Base-by-base conservation (phyloP, 371 early-diverging fungal species). In the Actinomucor elegans region DNA sequence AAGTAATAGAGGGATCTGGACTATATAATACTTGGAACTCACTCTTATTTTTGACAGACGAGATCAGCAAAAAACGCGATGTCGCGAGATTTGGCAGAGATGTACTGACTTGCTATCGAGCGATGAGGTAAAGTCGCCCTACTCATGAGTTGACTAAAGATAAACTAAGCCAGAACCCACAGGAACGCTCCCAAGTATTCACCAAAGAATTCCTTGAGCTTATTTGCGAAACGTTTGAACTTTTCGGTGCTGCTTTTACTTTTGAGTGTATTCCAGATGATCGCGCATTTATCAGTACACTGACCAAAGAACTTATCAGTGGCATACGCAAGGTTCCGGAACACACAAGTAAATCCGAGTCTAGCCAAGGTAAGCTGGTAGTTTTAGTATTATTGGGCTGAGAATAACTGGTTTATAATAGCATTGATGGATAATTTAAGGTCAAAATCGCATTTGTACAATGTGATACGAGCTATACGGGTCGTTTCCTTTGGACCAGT, bases 301-400 rank as follows among this genome's bases (percentile, higher is more conserved):
- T 77, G 4, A 64, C 80, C 12, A 71, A 71, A 33, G 61, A 71
- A 8, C 57, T 80, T 14, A 60, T 75, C 15, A 49, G 55, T 10
- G 69, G 71, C 20, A 75, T 79, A 40, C 66, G 74, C 4, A 67
- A 62, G 44, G 61, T 75, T 5, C 71, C 75, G 14, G 78, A 77
- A 38, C 53, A 61, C 18, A 54, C 56, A 29, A 66, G 48, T 29
- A 72, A 67, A 52, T 44, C 57, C 14, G 66, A 71, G 35, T 64
- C 79, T 0, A 78, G 75, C 40, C 55, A 78, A 63, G 75, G 79
- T 75, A 69, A 26, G 5, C 5, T 18, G 17, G n/a, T 20, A 6
- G 8, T 33, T 12, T 12, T 12, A 4, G 21, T 12, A 24, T 35
- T 24, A 27, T 28, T 35, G 35, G 49, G 45, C 49, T 21, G 41